Percentiles rank a stretch among this genome's conserved stretches.
Evolutionary conservation across 306 rosid genomes (phyloP).

Genomic region (Gynostemma pentaphyllum): DNA sequence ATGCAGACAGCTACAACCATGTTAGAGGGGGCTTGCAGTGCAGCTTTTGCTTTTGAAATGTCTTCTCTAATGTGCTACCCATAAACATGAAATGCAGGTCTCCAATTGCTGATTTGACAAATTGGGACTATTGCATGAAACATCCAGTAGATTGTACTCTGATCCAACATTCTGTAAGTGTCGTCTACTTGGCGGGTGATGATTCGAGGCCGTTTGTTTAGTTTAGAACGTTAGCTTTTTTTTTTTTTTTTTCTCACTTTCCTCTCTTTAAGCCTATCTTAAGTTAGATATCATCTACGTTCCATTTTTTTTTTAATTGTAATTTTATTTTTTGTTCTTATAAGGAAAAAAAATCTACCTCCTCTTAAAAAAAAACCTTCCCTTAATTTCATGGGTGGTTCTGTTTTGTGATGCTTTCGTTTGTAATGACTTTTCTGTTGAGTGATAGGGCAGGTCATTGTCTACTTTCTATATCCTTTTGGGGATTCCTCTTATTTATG

Average conservation of each 20-base stretch:
- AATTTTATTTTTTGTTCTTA: constrained; percentile 8
- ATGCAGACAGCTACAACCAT: constrained; percentile 7
- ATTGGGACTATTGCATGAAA: neutral
- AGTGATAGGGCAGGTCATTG: constrained; percentile 2
- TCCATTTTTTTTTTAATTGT: neutral
- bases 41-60: constrained; percentile 1
- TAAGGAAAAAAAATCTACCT: neutral
- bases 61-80: constrained; percentile 8
- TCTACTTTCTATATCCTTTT: neutral
- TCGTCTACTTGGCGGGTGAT: constrained; percentile 8
- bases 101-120: neutral
- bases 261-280: neutral
- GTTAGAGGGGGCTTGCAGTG: neutral
- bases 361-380: no score
- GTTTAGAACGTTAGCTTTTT: constrained; percentile 1
- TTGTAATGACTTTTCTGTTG: constrained; percentile 9
- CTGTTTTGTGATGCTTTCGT: constrained; percentile 8
- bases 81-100: constrained; percentile 5
- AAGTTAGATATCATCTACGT: constrained; percentile 7
- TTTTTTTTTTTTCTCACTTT: no score
- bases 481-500: constrained; percentile 9
- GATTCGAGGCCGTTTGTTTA: constrained; percentile 7
- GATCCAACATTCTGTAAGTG: constrained; percentile 6
- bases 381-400: constrained; percentile 1
- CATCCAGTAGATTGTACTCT: constrained; percentile 14